These are phyloP conservation scores for Epichloe sp. DNA, from an alignment of 2,329 filamentous ascomycete genomes.

Conservation along the genomic window DNA sequence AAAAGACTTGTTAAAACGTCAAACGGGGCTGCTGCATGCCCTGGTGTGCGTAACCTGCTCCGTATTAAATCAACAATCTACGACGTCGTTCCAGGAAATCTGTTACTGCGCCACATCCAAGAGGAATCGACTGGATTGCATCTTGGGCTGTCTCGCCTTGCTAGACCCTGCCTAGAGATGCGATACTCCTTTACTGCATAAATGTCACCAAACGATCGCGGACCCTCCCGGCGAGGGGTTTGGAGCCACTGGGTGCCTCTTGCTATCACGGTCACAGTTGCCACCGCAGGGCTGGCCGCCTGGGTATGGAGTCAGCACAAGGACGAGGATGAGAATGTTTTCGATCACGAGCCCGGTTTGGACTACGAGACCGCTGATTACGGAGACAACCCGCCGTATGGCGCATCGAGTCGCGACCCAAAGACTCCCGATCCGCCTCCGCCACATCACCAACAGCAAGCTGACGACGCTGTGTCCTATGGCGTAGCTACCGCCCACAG, in stretches of 20 bases:
- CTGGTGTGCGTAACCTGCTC: neutral
- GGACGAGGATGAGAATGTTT: constrained; percentile 57
- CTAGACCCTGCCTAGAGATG: constrained; percentile 17
- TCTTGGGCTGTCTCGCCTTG: constrained; percentile 1
- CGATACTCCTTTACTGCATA: constrained; percentile 20
- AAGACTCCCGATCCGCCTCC: constrained; percentile 22
- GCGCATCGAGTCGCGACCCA: constrained; percentile 24
- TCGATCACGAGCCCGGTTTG: constrained; percentile 36
- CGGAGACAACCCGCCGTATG: constrained; percentile 38
- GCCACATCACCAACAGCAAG: constrained; percentile 9
- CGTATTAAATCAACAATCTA: neutral
- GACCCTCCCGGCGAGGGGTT: constrained; percentile 45
- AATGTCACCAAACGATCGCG: constrained; percentile 46
- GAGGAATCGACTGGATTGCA: neutral
- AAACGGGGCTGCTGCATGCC: neutral
- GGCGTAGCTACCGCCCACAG: constrained; percentile 19
- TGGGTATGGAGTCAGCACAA: constrained; percentile 90
- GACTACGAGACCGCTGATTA: constrained; percentile 37
- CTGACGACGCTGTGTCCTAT: constrained; percentile 27
- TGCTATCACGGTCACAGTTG: constrained; percentile 73
- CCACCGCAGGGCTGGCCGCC: constrained; percentile 71
- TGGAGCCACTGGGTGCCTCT: constrained; percentile 85
- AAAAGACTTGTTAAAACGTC: neutral
- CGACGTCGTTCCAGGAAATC: neutral
- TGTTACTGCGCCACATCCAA: neutral